phyloP scores from a whole-genome alignment of 2,329 filamentous ascomycete species.

The Chalara sp. region DNA sequence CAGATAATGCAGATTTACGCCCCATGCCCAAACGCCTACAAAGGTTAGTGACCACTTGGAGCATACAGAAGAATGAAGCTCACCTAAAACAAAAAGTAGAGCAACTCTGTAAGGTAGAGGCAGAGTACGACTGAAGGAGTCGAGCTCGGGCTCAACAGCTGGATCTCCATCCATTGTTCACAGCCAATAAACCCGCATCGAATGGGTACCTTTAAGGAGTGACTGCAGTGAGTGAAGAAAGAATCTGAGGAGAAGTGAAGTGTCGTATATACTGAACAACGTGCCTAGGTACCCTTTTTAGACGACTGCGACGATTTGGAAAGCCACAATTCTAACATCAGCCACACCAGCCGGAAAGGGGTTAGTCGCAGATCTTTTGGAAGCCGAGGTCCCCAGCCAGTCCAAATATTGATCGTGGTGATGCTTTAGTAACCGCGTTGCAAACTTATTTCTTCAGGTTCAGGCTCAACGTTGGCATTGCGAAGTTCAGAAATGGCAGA shows the following conservation, averaged over 20 bases:
- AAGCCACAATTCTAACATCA: too few relatives aligned
- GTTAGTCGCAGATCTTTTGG: too few relatives aligned
- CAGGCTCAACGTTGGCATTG: too few relatives aligned
- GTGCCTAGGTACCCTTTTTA: too few relatives aligned
- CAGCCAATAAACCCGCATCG: slow-evolving; percentile 20
- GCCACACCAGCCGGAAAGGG: too few relatives aligned
- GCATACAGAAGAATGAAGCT: slow-evolving; percentile 16
- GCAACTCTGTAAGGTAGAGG: slow-evolving; percentile 87
- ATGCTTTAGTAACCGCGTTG: too few relatives aligned
- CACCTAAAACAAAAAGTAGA: slow-evolving; percentile 79
- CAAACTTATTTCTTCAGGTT: too few relatives aligned
- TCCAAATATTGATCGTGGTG: too few relatives aligned
- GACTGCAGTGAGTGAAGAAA: slow-evolving; percentile 18
- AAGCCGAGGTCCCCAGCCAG: too few relatives aligned
- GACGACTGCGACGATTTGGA: too few relatives aligned
- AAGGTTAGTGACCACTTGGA: slow-evolving; percentile 1
- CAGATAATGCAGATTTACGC: slow-evolving; percentile 83
- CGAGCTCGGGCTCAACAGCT: slow-evolving; percentile 63
- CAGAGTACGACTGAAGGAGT: slow-evolving; percentile 80
- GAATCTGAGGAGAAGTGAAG: too few relatives aligned
- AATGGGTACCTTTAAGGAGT: slow-evolving; percentile 14
- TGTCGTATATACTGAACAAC: too few relatives aligned
- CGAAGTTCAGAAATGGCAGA: slow-evolving; percentile 8
- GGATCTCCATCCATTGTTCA: slow-evolving; percentile 65
- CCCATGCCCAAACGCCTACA: slow-evolving; percentile 91